Evolutionary conservation across 139 green algal genomes (phyloP).

Genomic region (Chlorella sp.): DNA sequence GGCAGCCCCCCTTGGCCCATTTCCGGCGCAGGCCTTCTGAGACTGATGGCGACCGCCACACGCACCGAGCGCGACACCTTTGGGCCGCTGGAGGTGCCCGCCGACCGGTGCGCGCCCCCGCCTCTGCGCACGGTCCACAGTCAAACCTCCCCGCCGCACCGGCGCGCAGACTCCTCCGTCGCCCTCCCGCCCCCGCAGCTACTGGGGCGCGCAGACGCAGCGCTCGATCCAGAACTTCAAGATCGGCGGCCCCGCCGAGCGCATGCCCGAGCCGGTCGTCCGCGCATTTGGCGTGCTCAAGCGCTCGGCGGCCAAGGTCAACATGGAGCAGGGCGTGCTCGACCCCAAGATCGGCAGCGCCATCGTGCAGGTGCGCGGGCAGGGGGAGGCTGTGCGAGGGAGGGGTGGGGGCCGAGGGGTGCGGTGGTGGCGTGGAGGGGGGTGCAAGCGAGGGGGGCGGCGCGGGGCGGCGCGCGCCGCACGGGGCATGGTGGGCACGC

Average conservation of each 20-base stretch:
- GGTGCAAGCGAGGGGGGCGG: no score
- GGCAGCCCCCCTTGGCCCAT: no score
- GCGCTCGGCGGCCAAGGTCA: conserved; percentile 80
- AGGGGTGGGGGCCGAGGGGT: no score
- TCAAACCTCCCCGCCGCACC: background rate
- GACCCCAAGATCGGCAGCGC: conserved; percentile 62
- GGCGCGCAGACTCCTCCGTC: background rate
- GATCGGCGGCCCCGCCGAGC: conserved; percentile 88
- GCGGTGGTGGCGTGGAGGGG: no score
- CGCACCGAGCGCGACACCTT: conserved; percentile 85
- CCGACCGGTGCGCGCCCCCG: conserved; percentile 61
- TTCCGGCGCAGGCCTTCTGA: no score
- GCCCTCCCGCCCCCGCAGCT: conserved; percentile 46
- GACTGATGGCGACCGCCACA: conserved; percentile 45
- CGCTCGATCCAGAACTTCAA: conserved; percentile 95
- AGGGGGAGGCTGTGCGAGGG: no score
- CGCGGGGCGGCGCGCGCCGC: no score
- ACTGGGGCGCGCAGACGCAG: conserved; percentile 99
- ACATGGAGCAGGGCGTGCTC: conserved; percentile 73
- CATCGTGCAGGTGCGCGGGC: conserved; percentile 52
- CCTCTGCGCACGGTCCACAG: background rate
- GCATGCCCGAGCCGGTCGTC: conserved; percentile 93
- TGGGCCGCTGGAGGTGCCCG: conserved; percentile 83
- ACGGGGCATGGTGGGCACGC: no score
- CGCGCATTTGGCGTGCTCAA: conserved; percentile 94